phyloP scores from a whole-genome alignment of 78 protist species.

The Ministeria vibrans region DNA sequence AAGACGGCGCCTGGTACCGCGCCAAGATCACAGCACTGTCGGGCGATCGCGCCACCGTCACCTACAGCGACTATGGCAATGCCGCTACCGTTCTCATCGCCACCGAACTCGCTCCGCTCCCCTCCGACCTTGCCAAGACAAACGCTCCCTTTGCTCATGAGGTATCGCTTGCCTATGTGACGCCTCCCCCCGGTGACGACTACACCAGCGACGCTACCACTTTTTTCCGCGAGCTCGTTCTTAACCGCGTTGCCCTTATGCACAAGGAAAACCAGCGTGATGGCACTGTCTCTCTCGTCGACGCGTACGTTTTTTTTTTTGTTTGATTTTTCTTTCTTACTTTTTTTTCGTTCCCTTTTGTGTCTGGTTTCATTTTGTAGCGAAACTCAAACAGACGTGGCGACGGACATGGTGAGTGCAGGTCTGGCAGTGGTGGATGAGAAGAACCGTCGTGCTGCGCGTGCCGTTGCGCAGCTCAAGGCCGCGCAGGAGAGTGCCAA shows the following conservation, averaged over 20 bases:
- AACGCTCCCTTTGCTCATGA: background rate
- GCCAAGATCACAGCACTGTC: background rate
- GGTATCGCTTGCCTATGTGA: background rate
- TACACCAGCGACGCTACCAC: background rate
- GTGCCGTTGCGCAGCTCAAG: background rate
- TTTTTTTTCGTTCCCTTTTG: background rate
- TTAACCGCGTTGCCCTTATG: background rate
- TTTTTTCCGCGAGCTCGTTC: background rate
- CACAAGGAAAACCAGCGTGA: background rate
- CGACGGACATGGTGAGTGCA: background rate
- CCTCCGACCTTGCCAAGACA: background rate
- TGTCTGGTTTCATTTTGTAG: background rate
- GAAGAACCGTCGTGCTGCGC: too few relatives aligned
- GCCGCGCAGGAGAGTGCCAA: conserved; percentile 1
- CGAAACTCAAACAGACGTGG: background rate
- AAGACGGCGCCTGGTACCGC: background rate
- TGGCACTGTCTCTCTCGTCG: background rate
- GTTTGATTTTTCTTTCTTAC: background rate
- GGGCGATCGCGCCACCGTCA: background rate
- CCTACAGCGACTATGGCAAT: background rate
- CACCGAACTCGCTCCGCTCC: background rate
- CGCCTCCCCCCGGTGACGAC: background rate
- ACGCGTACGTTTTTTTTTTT: background rate
- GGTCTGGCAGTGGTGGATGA: background rate
- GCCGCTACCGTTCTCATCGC: background rate